phyloP scores from a whole-genome alignment of 352 stramenopile species.

The Pythium apleroticum region DNA sequence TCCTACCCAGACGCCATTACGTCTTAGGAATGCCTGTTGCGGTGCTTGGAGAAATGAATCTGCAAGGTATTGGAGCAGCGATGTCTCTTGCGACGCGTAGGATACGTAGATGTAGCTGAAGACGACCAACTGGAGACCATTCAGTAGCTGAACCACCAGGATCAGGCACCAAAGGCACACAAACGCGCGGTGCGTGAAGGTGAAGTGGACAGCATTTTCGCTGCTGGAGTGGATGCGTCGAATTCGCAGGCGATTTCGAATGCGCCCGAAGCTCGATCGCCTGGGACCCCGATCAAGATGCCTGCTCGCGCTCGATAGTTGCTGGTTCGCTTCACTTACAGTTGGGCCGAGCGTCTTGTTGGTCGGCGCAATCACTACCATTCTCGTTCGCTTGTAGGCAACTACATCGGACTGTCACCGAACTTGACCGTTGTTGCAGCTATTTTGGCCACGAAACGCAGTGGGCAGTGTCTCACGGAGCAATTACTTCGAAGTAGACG shows the following conservation, averaged over 20 bases:
- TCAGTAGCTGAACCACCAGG: slow-evolving; percentile 3
- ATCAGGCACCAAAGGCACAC: slow-evolving; percentile 8
- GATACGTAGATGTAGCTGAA: slow-evolving; percentile 11
- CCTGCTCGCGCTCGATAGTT: not conserved
- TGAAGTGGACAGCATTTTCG: slow-evolving; percentile 6
- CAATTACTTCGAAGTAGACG: too few relatives aligned
- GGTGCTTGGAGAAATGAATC: not conserved
- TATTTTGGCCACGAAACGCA: not conserved
- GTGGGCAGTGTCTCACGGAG: too few relatives aligned
- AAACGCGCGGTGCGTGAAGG: slow-evolving; percentile 2
- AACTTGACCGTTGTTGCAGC: not conserved
- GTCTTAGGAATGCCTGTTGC: slow-evolving; percentile 6
- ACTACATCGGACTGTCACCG: not conserved
- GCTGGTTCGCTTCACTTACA: not conserved
- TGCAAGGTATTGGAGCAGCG: slow-evolving; percentile 1
- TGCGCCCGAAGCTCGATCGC: not conserved
- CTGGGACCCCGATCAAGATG: not conserved
- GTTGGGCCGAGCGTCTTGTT: not conserved
- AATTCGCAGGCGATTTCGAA: not conserved
- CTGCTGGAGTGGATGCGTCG: not conserved
- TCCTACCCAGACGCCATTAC: not conserved
- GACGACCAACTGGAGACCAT: not conserved
- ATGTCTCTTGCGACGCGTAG: not conserved
- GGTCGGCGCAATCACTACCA: not conserved
- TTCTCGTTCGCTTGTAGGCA: not conserved